Evolutionary conservation across 2,329 filamentous ascomycete species (phyloP).

Genomic region (Knoxdaviesia capensis): DNA sequence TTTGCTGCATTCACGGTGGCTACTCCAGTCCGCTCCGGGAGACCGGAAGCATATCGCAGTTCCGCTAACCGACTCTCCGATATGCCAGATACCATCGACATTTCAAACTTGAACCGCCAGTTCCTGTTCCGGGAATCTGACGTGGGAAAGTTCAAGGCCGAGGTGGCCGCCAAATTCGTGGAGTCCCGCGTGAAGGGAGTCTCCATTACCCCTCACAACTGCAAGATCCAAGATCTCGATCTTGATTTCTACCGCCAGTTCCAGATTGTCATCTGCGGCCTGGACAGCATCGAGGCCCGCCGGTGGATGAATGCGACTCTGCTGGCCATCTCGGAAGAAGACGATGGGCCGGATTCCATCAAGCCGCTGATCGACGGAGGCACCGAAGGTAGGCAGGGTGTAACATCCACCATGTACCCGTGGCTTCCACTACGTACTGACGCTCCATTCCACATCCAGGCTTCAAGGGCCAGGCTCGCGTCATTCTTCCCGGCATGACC

Average conservation of each 20-base stretch:
- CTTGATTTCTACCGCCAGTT: conserved; percentile 96
- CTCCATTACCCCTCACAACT: conserved; percentile 82
- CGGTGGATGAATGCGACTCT: conserved; percentile 95
- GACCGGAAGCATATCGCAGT: no score
- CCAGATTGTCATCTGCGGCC: conserved; percentile 75
- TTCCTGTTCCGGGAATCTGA: conserved; percentile 87
- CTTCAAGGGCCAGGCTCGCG: conserved; percentile 91
- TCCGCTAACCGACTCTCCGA: no score
- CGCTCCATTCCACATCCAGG: conserved; percentile 22
- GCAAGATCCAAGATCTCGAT: conserved; percentile 91
- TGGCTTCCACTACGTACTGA: not conserved
- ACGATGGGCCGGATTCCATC: conserved; percentile 58
- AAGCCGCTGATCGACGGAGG: conserved; percentile 94
- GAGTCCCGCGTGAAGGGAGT: conserved; percentile 78
- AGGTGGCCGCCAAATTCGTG: conserved; percentile 81
- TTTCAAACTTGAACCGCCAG: conserved; percentile 93
- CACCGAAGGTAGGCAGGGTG: conserved; percentile 48
- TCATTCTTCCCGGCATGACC: conserved; percentile 79
- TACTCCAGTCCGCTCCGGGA: no score
- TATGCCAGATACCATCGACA: conserved; percentile 73
- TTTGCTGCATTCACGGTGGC: not conserved
- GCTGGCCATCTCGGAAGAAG: conserved; percentile 67
- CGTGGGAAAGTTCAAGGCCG: conserved; percentile 84
- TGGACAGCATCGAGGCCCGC: conserved; percentile 94
- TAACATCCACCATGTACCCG: not conserved